Evolutionary conservation across 169 alveolate species (phyloP).

Genomic region (Plasmodium vivax): DNA sequence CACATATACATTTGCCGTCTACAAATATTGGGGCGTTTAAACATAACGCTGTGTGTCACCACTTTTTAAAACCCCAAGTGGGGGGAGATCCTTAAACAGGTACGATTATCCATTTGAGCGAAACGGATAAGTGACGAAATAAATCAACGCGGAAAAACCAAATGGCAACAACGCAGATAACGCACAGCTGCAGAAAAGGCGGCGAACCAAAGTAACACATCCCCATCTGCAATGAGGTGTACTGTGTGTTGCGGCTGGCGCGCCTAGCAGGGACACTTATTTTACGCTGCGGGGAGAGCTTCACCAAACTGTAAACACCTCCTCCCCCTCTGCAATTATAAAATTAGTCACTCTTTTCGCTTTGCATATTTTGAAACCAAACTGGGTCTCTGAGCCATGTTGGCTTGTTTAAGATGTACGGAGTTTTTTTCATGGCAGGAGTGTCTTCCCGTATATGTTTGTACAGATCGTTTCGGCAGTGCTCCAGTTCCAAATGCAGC

Average conservation of each 20-base stretch:
- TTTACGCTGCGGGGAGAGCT: not conserved
- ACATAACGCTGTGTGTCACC: not conserved
- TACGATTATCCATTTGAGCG: not conserved
- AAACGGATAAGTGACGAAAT: not conserved
- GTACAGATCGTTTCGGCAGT: slow-evolving; percentile 74
- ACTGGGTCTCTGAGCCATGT: slow-evolving; percentile 51
- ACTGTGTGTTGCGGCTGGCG: not conserved
- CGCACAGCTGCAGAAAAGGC: not conserved
- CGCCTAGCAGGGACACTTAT: not conserved
- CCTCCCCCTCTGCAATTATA: not conserved
- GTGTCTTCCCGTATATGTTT: slow-evolving; percentile 73
- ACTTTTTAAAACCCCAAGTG: not conserved
- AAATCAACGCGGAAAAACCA: not conserved
- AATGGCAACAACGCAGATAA: not conserved
- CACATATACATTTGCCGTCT: not conserved
- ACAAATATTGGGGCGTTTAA: not conserved
- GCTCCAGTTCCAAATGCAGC: slow-evolving; percentile 65
- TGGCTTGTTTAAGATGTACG: slow-evolving; percentile 64
- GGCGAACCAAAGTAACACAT: not conserved
- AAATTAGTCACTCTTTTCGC: slow-evolving; percentile 15
- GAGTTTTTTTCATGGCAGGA: slow-evolving; percentile 74
- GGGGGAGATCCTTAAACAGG: not conserved
- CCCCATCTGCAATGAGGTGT: not conserved
- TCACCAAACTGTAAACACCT: not conserved
- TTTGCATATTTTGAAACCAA: slow-evolving; percentile 68